Evolutionary conservation across 768 basidiomycete genomes (phyloP).

Genomic region (Naematelia aurantialba): DNA sequence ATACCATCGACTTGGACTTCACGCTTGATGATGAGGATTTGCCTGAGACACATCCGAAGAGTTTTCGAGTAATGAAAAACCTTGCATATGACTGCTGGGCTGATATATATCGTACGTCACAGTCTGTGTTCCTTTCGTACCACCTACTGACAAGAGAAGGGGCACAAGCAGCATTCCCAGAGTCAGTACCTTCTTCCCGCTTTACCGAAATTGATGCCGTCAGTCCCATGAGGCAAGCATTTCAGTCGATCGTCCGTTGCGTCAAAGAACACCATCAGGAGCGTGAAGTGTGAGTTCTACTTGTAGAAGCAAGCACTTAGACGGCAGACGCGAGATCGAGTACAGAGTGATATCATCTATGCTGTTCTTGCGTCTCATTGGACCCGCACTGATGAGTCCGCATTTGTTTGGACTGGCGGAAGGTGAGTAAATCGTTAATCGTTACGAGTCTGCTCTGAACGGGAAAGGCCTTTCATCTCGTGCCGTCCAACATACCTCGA

Average conservation of each 20-base stretch:
- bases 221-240: conserved; percentile 17
- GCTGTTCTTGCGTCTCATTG: conserved; percentile 22
- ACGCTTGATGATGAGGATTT: neutral
- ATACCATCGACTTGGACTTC: neutral
- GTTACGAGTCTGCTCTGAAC: neutral
- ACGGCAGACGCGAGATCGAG: neutral
- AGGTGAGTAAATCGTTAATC: neutral
- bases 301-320: neutral
- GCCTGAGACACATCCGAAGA: neutral
- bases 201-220: neutral
- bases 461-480: conserved; percentile 6
- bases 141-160: too few relatives aligned
- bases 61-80: conserved; percentile 1
- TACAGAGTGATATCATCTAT: conserved; percentile 25
- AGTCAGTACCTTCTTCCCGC: conserved; percentile 8
- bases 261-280: conserved; percentile 18
- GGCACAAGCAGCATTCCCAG: conserved; percentile 15
- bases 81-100: conserved; percentile 15
- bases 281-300: neutral
- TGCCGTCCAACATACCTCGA: conserved; percentile 18
- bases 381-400: conserved; percentile 28
- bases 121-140: neutral
- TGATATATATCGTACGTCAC: conserved; percentile 19
- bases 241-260: conserved; percentile 9
- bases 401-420: conserved; percentile 22